Base-by-base conservation (phyloP, 352 stramenopile genomes). In the Phytophthora nicotianae region DNA sequence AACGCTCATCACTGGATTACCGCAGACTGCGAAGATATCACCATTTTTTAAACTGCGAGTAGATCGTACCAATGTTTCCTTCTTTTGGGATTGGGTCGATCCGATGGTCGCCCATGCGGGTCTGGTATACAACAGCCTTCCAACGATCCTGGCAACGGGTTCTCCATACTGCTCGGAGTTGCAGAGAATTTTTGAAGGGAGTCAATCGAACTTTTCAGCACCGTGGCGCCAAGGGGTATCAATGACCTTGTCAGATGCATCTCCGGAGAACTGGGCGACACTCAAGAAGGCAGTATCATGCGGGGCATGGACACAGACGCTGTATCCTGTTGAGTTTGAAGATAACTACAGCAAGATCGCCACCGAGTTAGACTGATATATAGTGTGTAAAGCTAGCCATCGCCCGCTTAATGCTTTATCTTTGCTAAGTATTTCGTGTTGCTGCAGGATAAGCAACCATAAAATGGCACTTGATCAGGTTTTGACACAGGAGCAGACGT, bases 11-110 rank as follows among this genome's bases (percentile, higher is more conserved):
- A 57, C 62, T 5, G 41, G 55, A 16, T 17, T 70, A n/a, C 62
- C 62, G 2, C 3, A 37, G 24, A 20, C 45, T 19, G 53, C n/a
- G 10, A 45, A 57, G 13, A 19, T 51, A 17, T 40, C 21, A 11
- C 41, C 51, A 0, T 41, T 43, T 3, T 37, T 58, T 20, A 55
- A 62, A 43, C 11, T 68, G 23, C 60, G 60, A 0, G 46, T 68
- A 10, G 51, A 68, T 38, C 26, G 49, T 33, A 62, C 60, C 1
- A 50, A 68, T 10, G 14, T 68, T 1, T 68, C 53, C 1, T 64
- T 64, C 32, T 64, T 69, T 19, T 64, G 53, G 52, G 21, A 50
- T 23, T 68, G 60, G 59, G 7, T 58, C 10, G 60, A 63, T 16
- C 37, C 52, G 8, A 35, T 58, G 16, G 26, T 62, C n/a, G 26